Base-by-base conservation (phyloP, 306 rosid species). In the Geum urbanum region DNA sequence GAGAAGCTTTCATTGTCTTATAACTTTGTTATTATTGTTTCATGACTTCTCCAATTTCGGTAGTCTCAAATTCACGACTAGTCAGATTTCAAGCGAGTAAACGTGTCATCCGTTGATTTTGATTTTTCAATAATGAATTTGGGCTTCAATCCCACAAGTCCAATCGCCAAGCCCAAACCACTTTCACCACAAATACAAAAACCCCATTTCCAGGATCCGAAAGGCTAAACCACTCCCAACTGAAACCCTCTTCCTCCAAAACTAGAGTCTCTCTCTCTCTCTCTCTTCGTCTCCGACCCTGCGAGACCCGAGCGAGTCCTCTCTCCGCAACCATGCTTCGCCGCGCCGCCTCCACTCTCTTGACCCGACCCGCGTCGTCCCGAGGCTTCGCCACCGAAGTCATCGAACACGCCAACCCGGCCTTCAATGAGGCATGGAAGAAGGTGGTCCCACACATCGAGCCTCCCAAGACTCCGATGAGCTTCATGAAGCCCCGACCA, bases 271-370 rank as follows among this genome's bases (percentile, higher is more conserved):
- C 54, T 55, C 59, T 19, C 72, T 3, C 66, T 70, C 72, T 19
- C 64, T 16, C 69, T 16, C 46, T 72, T 50, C 71, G 77, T 79
- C 92, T 88, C 97, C 94, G 94, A 92, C 96, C 86, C 83, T 86
- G 97, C 97, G 90, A 73, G 82, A 79, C 73, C 97, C 96, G 98
- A 92, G 97, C 97, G 94, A 80, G 74, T 78, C 53, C 73, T 14
- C 48, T 69, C 55, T 54, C 73, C 56, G 2, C 35, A 71, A 74
- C 70, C 68, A 94, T 94, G 98, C 76, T 90, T 71, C 95, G 97
- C 68, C 91, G 96, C 55, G 91, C 92, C 14, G 50, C 92, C 32
- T 22, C 74, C 69, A 32, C 37, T 32, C 60, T 86, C 40, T 55
- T 90, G 72, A 39, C 80, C 84, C 75, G 88, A 16, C 76, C 79